phyloP scores from a whole-genome alignment of 2,329 filamentous ascomycete genomes.

The Seiridium unicorne region DNA sequence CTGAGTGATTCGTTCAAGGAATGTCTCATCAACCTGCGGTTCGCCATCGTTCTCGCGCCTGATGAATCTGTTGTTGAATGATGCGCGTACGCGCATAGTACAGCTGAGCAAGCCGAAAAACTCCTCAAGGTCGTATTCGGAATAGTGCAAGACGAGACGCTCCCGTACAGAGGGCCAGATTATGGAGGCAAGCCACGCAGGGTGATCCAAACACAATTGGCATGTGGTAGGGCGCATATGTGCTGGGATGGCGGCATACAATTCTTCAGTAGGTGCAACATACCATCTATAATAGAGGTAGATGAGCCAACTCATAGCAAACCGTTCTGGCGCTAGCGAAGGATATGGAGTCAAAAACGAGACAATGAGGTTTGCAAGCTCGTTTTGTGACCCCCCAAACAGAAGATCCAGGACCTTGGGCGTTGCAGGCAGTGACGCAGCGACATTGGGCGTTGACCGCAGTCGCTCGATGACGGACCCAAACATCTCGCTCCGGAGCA shows the following conservation, averaged over 20 bases:
- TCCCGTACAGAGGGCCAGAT: not conserved
- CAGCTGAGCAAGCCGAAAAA: not conserved
- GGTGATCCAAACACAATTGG: not conserved
- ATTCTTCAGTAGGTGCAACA: not conserved
- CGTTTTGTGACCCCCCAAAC: not conserved
- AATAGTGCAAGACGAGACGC: not conserved
- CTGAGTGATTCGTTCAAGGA: not conserved
- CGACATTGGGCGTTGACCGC: not conserved
- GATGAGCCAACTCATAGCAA: not conserved
- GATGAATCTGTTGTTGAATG: not conserved
- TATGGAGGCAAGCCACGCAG: not conserved
- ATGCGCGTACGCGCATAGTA: not conserved
- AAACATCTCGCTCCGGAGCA: not conserved
- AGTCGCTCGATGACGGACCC: not conserved
- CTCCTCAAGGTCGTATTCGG: not conserved
- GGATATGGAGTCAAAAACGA: not conserved
- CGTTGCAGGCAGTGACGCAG: not conserved
- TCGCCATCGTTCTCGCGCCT: slow-evolving; percentile 1
- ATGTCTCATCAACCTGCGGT: not conserved
- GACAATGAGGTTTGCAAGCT: not conserved
- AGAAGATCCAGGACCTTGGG: not conserved
- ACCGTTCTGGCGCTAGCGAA: not conserved
- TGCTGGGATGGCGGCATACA: not conserved
- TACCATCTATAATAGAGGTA: not conserved
- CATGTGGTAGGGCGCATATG: not conserved